Evolutionary conservation across 1,284 basidiomycete species (phyloP), one percentile per base, ranked within the genome.

Genomic region (Fomitopsis pinicola): DNA sequence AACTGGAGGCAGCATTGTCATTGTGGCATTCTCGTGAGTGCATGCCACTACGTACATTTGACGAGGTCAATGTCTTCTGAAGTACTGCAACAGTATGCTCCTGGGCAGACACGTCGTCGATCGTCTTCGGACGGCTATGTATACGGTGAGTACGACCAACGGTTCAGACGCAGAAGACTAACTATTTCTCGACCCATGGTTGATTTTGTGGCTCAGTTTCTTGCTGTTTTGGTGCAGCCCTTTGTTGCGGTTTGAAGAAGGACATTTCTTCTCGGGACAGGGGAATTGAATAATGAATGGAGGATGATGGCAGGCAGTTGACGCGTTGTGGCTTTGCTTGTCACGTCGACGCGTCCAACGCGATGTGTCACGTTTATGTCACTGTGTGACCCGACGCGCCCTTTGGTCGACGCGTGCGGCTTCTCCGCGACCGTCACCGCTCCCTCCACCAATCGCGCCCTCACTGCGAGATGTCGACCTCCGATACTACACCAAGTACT

Each of bases 121-220:
- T 98, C 26, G 96, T 98, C 77, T 95, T 95, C 58, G 97, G 97
- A 61, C 97, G 93, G 74, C 95, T 97, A 55, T 33, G 61, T 15
- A 56, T 64, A 50, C 44, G 63, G 52, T 61, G 50, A 59, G 58
- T 58, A 48, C 46, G 33, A 54, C 26, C 28, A 12, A 42, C 35
- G 52, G 46, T 50, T 26, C 26, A 46, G 12, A n/a, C 40, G 28
- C 44, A 19, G 22, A 12, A 46, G 33, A 56, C 55, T 55, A 4
- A 95, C 94, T 98, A 98, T 85, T 98, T 98, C 78, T 98, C 96
- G 0, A 98, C 95, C 96, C 96, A 98, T 64, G 96, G 96, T 72
- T 97, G 94, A 40, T 89, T 74, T 44, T 82, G 81, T 3, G 88
- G 85, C 64, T 89, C 86, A 15, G 80, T 74, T 0, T 72, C 65